Evolutionary conservation across 2,329 filamentous ascomycete species (phyloP), one percentile per base, ranked within the genome.

Genomic region (Exophiala bonariae): DNA sequence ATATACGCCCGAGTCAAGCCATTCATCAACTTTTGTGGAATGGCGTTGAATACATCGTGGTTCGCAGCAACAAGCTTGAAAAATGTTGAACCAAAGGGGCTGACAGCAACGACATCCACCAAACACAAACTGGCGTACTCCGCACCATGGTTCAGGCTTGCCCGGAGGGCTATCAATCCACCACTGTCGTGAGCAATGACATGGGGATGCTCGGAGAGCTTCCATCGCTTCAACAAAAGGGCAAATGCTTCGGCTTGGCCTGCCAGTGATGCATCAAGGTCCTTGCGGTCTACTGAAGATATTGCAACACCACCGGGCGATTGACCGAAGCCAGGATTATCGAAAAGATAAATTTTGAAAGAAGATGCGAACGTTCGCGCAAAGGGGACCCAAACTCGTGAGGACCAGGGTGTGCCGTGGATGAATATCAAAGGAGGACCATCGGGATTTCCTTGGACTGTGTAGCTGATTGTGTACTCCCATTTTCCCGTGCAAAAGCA

Each of bases 391-490:
- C 70, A 75, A 10, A 74, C 61, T 1, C 47, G 55, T 1, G 68
- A 73, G 2, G 71, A 73, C 71, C 72, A 75, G 0, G 73, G 73
- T 0, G 73, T 76, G 41, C 73, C 72, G 44, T 75, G 73, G 9
- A 75, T 57, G 30, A 75, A 73, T 9, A 75, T 56, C 1, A 72
- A 47, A 1, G 69, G 67, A 11, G 62, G 65, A 0, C 44, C 46
- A 1, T 30, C 31, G 2, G 51, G 28, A 3, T 59, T 30, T 5
- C 69, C 69, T 0, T 74, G 33, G 0, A 63, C 63, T 2, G 52
- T 61, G 62, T 63, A 70, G 48, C 52, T 60, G 22, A 68, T 59
- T 22, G 44, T 44, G 34, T 60, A 65, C 5, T 41, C 50, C 13
- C 65, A 59, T 3, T 60, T 62, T 9, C 57, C 16, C 2, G 44